These are phyloP conservation scores for Panicum miliaceum DNA, from an alignment of 176 grass and related monocot genomes.

Conservation along the genomic window DNA sequence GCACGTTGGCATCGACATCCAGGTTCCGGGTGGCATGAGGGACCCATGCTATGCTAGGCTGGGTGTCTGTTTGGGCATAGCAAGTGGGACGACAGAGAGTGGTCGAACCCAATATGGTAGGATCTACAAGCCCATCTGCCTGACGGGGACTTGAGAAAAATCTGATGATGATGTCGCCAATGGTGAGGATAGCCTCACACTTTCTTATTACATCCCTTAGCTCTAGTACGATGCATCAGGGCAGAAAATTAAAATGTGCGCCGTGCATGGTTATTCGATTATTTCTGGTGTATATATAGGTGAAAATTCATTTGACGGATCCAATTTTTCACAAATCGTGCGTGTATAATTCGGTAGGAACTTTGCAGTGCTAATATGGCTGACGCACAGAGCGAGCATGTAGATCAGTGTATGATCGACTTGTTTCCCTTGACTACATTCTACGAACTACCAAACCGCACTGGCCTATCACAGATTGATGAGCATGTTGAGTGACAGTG, in stretches of 20 bases:
- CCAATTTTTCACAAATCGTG: not conserved
- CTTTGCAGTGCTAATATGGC: not conserved
- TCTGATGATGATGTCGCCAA: not conserved
- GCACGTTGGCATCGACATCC: not conserved
- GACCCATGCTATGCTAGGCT: not conserved
- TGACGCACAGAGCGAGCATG: too few relatives aligned
- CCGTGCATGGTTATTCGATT: not conserved
- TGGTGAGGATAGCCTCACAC: too few relatives aligned
- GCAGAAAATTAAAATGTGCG: not conserved
- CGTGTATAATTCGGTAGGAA: not conserved
- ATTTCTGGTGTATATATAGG: not conserved
- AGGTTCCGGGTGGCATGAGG: not conserved
- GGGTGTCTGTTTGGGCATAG: not conserved
- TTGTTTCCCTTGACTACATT: not conserved
- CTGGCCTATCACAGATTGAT: not conserved
- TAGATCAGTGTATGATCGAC: not conserved
- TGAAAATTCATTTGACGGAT: not conserved
- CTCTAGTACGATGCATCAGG: not conserved
- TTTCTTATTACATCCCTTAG: not conserved
- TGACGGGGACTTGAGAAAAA: not conserved
- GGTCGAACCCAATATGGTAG: not conserved
- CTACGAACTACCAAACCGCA: too few relatives aligned
- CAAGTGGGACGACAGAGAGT: not conserved
- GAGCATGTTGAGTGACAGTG: not conserved
- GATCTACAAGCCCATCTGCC: constrained; percentile 18